Base-by-base conservation (phyloP, 345 rosid species). In the Citrus glauca region DNA sequence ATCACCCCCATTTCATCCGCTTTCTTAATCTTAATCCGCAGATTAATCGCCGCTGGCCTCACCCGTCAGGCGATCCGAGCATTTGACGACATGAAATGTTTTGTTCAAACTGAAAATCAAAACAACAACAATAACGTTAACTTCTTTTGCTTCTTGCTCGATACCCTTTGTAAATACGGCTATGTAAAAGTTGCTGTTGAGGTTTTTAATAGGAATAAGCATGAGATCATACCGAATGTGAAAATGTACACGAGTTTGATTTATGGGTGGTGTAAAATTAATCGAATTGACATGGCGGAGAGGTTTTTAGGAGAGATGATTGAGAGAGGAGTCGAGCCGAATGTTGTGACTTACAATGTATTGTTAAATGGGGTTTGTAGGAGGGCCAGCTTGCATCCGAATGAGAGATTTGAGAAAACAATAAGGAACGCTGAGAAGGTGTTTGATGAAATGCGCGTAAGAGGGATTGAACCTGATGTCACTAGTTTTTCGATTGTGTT, bases 1-100 rank as follows among this genome's bases (percentile, higher is more conserved):
- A 5, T 81, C 35, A 10, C 38, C 1, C 91, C 94, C 50, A 88
- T 84, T 53, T 35, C 89, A 1, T 78, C 88, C 17, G 91, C 97
- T 35, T 95, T 95, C 87, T 81, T 86, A 24, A 84, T 93, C 64
- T 83, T 95, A 37, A 69, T 92, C 69, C 91, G 97, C n/a, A 81
- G 98, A 33, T 50, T 91, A 37, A 86, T 93, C 61, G 90, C 94
- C 0, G 94, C 98, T 0, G 98, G 98, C 3, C 87, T 92, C 48
- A 92, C 98, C 0, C 97, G 97, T 40, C 99, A 92, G 83, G 97
- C 98, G 0, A 65, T 95, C 14, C 92, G 97, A 4, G 89, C 93
- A 2, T 93, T 86, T 78, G 94, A 92, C 42, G 99, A 93, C 30
- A 91, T 91, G 82, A 82, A 83, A 0, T 85, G 84, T 56, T 95